Conservation (phyloP, 352 stramenopile species). For the Aphanomyces euteiches region DNA sequence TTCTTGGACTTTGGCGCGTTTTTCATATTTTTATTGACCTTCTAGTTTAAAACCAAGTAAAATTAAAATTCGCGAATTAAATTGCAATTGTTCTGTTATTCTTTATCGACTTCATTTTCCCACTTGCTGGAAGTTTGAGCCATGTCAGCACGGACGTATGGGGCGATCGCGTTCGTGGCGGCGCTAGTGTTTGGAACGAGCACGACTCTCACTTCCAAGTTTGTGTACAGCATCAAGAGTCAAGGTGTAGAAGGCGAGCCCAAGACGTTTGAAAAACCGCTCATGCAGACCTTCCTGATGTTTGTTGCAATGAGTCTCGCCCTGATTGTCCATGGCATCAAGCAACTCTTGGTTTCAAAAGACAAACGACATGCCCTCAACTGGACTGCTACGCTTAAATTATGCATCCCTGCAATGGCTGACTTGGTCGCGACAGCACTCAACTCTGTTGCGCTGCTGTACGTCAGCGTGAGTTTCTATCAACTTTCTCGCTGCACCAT, state of each 20-base stretch:
- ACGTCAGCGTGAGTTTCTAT: constrained; percentile 58
- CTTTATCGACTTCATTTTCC: not conserved
- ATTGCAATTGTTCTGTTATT: constrained; percentile 7
- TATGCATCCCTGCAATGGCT: constrained; percentile 62
- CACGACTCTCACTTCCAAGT: constrained; percentile 27
- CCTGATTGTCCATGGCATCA: constrained; percentile 3
- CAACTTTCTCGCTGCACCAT: constrained; percentile 69
- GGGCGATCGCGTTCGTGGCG: constrained; percentile 11
- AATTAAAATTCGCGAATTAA: not conserved
- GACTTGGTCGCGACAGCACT: constrained; percentile 66
- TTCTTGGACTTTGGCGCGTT: too few relatives aligned
- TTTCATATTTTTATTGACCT: too few relatives aligned
- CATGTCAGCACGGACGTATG: not conserved
- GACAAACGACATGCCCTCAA: not conserved
- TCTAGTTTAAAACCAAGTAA: not conserved
- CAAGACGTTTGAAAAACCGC: constrained; percentile 58
- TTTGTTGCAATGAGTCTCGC: constrained; percentile 63
- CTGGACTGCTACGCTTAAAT: constrained; percentile 37
- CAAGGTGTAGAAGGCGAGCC: constrained; percentile 42
- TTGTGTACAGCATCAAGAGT: constrained; percentile 56
- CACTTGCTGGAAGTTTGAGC: not conserved
- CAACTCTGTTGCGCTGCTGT: constrained; percentile 69
- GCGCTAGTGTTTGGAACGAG: constrained; percentile 26
- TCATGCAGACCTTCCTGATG: constrained; percentile 78
- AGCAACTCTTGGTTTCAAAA: not conserved